phyloP scores from a whole-genome alignment of 768 basidiomycete genomes.

The Tulasnella calospora region DNA sequence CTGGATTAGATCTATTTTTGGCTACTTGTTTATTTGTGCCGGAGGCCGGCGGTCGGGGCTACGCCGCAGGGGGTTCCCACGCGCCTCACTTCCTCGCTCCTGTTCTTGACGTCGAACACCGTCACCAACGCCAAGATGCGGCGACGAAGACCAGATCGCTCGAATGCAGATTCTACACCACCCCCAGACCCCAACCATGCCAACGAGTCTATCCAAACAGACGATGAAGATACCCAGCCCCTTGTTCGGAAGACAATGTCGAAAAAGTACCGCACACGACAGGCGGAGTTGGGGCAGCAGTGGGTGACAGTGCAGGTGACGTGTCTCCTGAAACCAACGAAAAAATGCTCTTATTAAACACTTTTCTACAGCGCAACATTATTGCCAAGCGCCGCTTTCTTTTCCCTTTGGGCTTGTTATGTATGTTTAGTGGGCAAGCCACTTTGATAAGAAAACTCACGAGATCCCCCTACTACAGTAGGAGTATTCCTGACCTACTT shows the following conservation, averaged over 20 bases:
- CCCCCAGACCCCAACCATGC: not conserved
- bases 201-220: slow-evolving; percentile 21
- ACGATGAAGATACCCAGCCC: slow-evolving; percentile 10
- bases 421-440: slow-evolving; percentile 40
- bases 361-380: slow-evolving; percentile 19
- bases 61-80: not conserved
- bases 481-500: slow-evolving; percentile 60
- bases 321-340: not conserved
- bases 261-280: not conserved
- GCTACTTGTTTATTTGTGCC: not conserved
- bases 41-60: not conserved
- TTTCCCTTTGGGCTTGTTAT: slow-evolving; percentile 65
- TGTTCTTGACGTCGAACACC: slow-evolving; percentile 2
- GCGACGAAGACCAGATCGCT: slow-evolving; percentile 10
- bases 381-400: slow-evolving; percentile 45
- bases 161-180: not conserved
- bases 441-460: not conserved
- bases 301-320: slow-evolving; percentile 11
- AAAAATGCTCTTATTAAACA: not conserved
- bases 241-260: not conserved
- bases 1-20: not conserved
- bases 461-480: slow-evolving; percentile 42
- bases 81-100: not conserved
- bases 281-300: not conserved
- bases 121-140: not conserved